Evolutionary conservation across 306 rosid species (phyloP), one percentile per base, ranked within the genome.

Genomic region (Vigna angularis): DNA sequence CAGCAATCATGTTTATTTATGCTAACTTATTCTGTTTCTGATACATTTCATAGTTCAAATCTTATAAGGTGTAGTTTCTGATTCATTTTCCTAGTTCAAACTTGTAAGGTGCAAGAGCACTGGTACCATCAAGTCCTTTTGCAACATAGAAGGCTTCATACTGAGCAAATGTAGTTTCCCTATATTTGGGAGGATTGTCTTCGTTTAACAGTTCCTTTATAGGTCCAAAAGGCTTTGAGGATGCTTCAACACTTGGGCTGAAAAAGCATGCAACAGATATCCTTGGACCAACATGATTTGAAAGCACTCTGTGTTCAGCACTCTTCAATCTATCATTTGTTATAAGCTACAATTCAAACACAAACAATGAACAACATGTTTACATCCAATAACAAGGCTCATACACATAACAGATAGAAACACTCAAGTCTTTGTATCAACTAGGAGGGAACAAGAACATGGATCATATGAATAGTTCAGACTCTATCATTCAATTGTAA

Each of bases 141-240:
- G 53, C 9, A 1, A 1, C 0, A 65, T 6, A 74, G 56, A 67
- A 40, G 16, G 38, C 17, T 3, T 28, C 18, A 48, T 64, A 90
- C 0, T 84, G 90, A 34, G 51, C 56, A 14, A 77, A 12, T 7
- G 82, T 85, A 4, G 62, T 83, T 55, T 69, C 87, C 59, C 79
- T 75, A 7, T 87, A 92, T 17, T 72, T 84, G 2, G 91, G 86
- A 52, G 89, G 90, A 18, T 84, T 77, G 1, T 84, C 70, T 82
- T 88, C 85, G 0, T 86, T 85, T 70, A 86, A 22, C 7, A 90
- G 63, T 40, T 92, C 91, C 66, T 90, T 79, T 13, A 90, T 88
- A 1, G 93, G 91, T 65, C 87, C 89, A 68, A 67, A 81, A n/a
- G 22, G 12, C 61, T 47, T 82, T 0, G 75, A 77, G 0, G 59